Evolutionary conservation across 306 rosid genomes (phyloP).

Genomic region (Myrica gale): DNA sequence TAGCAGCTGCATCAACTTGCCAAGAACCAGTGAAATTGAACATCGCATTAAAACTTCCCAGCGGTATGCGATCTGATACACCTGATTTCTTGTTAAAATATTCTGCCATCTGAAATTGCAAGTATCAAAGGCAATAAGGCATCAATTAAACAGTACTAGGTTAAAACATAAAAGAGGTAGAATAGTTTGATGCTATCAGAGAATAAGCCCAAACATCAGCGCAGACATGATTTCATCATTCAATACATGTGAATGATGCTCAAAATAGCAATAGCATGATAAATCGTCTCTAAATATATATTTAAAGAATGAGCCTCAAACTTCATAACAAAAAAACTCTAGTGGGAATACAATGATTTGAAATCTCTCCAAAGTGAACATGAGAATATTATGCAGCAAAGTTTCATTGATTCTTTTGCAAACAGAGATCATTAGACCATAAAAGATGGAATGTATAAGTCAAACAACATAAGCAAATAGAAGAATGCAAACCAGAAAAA

Average conservation of each 20-base stretch:
- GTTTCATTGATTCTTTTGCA: not conserved
- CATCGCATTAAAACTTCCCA: slow-evolving; percentile 93
- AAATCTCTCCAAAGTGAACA: not conserved
- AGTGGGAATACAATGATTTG: not conserved
- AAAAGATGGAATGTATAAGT: not conserved
- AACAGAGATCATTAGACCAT: not conserved
- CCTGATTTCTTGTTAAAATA: slow-evolving; percentile 68
- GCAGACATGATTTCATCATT: not conserved
- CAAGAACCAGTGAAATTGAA: slow-evolving; percentile 89
- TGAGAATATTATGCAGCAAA: not conserved
- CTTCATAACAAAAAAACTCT: not conserved
- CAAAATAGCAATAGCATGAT: not conserved
- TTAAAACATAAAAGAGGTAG: slow-evolving; percentile 3
- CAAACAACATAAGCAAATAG: not conserved
- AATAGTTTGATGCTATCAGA: slow-evolving; percentile 15
- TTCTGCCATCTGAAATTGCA: slow-evolving; percentile 76
- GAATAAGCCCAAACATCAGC: not conserved
- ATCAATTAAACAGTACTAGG: slow-evolving; percentile 13
- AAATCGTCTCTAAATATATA: not conserved
- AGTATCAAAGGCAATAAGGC: slow-evolving; percentile 31
- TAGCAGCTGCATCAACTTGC: slow-evolving; percentile 74
- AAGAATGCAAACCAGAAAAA: not conserved
- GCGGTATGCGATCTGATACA: slow-evolving; percentile 56
- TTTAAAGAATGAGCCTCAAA: not conserved
- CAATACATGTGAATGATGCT: not conserved